These are phyloP conservation scores for Penicillium lividum DNA, from an alignment of 495 filamentous ascomycete species.

Conservation along the genomic window DNA sequence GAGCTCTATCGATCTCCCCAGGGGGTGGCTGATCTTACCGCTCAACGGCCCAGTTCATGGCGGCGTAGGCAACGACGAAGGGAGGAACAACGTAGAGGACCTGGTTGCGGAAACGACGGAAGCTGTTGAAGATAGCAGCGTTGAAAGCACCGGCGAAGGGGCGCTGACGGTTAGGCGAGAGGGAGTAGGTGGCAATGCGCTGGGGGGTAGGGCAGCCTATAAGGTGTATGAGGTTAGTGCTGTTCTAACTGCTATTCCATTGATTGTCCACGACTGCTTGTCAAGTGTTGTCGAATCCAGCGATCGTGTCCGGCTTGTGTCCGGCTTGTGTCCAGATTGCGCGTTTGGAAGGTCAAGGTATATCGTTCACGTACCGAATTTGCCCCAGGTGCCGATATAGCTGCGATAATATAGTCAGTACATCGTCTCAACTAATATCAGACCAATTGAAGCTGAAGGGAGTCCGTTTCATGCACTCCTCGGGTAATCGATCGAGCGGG, in stretches of 20 bases:
- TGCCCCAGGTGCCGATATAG: slow-evolving; percentile 83
- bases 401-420: slow-evolving; percentile 48
- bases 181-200: slow-evolving; percentile 62
- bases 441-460: slow-evolving; percentile 1
- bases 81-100: slow-evolving; percentile 82
- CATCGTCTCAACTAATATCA: slow-evolving; percentile 2
- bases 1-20: neutral
- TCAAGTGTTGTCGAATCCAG: neutral
- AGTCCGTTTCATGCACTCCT: neutral
- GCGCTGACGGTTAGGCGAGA: slow-evolving; percentile 65
- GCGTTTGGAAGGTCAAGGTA: slow-evolving; percentile 18
- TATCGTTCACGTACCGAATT: slow-evolving; percentile 65
- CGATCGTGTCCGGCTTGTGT: slow-evolving; percentile 1
- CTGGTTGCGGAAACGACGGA: slow-evolving; percentile 62
- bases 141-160: slow-evolving; percentile 62
- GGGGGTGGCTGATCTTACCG: slow-evolving; percentile 53
- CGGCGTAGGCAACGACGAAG: slow-evolving; percentile 68
- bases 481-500: slow-evolving; percentile 18
- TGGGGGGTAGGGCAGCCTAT: slow-evolving; percentile 55
- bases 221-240: slow-evolving; percentile 7
- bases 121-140: slow-evolving; percentile 66
- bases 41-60: slow-evolving; percentile 84
- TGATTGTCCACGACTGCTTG: neutral
- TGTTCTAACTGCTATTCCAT: neutral
- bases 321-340: slow-evolving; percentile 4